Base-by-base conservation (phyloP, 2,329 filamentous ascomycete genomes). In the Clonostachys solani region DNA sequence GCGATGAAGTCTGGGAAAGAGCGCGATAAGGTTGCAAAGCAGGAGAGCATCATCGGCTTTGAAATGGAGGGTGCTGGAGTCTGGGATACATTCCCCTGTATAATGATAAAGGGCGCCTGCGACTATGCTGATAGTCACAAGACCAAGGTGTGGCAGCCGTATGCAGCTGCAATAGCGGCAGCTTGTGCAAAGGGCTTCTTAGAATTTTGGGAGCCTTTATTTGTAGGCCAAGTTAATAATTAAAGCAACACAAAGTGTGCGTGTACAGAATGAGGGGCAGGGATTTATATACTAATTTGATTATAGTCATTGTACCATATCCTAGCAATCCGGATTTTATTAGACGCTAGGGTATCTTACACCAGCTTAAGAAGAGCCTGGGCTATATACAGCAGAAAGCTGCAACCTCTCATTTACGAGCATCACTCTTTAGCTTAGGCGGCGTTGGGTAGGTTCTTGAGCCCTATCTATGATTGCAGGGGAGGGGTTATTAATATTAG, bases 81-180 rank as follows among this genome's bases (percentile, higher is more conserved):
- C 0, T 65, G 56, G 57, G 58, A 63, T 2, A 50, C 56, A 0
- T 44, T 69, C 0, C 67, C 68, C 0, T 67, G 64, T 5, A 48
- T 73, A 2, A 52, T 67, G 0, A 62, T 73, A 38, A 67, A 68
- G 10, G 66, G 68, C 3, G 61, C 69, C 0, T 68, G 61, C 33
- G 61, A 72, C 38, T 59, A 60, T 33, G 55, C 56, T 0, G 57
- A 60, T 6, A 47, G 49, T 18, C 53, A 58, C 9, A 55, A 57
- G 38, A 50, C 53, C 16, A 54, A 53, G 23, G 46, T n/a, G 2
- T 72, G 66, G 68, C 66, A 71, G 46, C 16, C 49, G 3, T 72
- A 65, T 53, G 67, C 69, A 0, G 64, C 69, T 2, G 64, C 60
- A 0, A 63, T 62, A 0, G 68, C 68, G 0, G 67, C 68, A 19